Evolutionary conservation across 495 filamentous ascomycete species (phyloP).

Genomic region (Haplographium delicatum): DNA sequence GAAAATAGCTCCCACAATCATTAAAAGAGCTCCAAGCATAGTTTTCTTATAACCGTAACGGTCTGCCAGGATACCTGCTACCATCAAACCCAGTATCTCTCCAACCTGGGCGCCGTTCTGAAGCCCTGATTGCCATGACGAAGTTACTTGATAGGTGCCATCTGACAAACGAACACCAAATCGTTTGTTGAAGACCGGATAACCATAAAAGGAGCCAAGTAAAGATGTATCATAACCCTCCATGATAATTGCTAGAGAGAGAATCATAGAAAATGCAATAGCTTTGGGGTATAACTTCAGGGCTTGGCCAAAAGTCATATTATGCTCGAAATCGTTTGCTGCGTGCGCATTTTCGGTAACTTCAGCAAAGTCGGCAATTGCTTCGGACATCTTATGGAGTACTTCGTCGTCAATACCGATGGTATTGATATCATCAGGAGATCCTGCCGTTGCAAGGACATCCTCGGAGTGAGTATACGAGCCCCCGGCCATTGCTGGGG

Average conservation of each 20-base stretch:
- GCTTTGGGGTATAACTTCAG: slow-evolving; percentile 34
- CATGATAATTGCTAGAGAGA: slow-evolving; percentile 39
- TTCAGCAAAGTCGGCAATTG: background rate
- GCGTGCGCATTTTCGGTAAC: slow-evolving; percentile 12
- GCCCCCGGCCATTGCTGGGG: too few species aligned
- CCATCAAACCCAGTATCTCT: slow-evolving; percentile 67
- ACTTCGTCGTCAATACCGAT: background rate
- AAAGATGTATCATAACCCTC: slow-evolving; percentile 39
- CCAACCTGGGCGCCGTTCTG: slow-evolving; percentile 60
- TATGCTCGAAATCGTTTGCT: slow-evolving; percentile 23
- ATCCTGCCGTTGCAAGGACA: background rate
- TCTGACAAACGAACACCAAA: slow-evolving; percentile 10
- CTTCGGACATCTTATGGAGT: background rate
- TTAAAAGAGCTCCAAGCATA: slow-evolving; percentile 57
- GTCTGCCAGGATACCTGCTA: slow-evolving; percentile 70
- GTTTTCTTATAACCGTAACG: slow-evolving; percentile 38
- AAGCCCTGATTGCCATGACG: slow-evolving; percentile 68
- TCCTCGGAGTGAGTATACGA: too few species aligned
- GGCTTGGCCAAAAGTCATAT: slow-evolving; percentile 23
- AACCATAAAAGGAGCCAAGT: slow-evolving; percentile 30
- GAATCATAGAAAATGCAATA: slow-evolving; percentile 24
- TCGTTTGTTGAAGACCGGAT: background rate
- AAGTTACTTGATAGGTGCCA: slow-evolving; percentile 59
- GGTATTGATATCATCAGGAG: background rate
- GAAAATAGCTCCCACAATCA: slow-evolving; percentile 45